Base-by-base conservation (phyloP, 345 rosid genomes). In the Trapa incisa region DNA sequence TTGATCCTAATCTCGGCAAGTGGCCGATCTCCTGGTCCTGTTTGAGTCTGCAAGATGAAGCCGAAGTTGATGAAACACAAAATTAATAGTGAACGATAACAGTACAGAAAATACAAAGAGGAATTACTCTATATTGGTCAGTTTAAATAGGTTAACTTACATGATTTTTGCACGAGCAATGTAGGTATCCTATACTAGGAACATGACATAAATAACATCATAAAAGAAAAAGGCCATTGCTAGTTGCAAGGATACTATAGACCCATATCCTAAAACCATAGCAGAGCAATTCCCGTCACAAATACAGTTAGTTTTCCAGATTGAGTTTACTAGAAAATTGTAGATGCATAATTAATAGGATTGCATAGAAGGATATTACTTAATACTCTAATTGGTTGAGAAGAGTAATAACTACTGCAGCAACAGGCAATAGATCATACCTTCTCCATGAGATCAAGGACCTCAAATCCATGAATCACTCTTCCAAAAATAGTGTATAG, bases 371-470 rank as follows among this genome's bases (percentile, higher is more conserved):
- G 54, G 54, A 13, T 5, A 54, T 53, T n/a, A 50, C 17, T 50
- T 22, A 22, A 15, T 17, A 50, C 9, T 57, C 29, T 2, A 5
- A n/a, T 5, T 29, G 22, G 35, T n/a, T 54, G 60, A 54, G 22
- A 1, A 2, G 60, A 6, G 29, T 54, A 54, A 17, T 54, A n/a
- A 1, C 2, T n/a, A 54, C 1, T 10, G 33, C 37, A 53, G n/a
- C 58, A 10, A 57, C 14, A 60, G n/a, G 57, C 32, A 61, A 36
- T 32, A 43, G 47, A 43, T 42, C 37, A 22, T 77, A 91, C 97
- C 97, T 94, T 94, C 74, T 94, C 99, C 99, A 94, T 94, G 62
- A 94, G 70, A 83, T 94, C 97, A 71, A 94, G 96, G 53, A 94
- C 95, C 81, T 94, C 99, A 71, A 94, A 94, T 37, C 99, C 99